phyloP scores from a whole-genome alignment of 2,329 filamentous ascomycete genomes.

The Diplodia seriata region DNA sequence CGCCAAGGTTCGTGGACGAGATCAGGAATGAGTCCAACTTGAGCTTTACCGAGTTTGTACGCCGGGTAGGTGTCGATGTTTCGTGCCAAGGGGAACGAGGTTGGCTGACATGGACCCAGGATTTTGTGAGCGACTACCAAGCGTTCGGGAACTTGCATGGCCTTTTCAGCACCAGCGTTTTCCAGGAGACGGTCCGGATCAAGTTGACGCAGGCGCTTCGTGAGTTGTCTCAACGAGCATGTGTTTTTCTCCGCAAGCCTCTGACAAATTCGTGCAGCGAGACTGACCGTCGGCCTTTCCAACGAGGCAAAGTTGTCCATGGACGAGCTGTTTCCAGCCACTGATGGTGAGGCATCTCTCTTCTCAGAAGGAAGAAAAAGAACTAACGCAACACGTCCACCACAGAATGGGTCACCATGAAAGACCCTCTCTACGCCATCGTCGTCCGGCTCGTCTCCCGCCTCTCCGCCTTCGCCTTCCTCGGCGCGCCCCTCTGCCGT shows the following conservation, averaged over 20 bases:
- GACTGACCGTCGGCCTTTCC: neutral
- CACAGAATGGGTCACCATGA: conserved; percentile 51
- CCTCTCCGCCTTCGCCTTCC: conserved; percentile 51
- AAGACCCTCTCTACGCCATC: conserved; percentile 30
- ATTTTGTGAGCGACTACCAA: neutral
- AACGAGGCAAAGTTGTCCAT: neutral
- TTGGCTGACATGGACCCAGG: neutral
- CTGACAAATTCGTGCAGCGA: neutral
- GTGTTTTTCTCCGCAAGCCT: too few relatives aligned
- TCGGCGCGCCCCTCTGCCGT: conserved; percentile 46
- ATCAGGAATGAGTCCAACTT: neutral
- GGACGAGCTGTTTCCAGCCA: neutral
- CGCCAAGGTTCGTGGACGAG: neutral
- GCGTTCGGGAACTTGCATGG: neutral
- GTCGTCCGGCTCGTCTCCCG: conserved; percentile 55
- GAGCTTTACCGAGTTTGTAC: neutral
- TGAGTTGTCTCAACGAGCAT: neutral
- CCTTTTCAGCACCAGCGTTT: neutral
- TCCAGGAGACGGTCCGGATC: neutral
- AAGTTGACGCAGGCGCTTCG: conserved; percentile 5
- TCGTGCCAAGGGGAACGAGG: neutral
- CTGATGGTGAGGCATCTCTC: neutral
- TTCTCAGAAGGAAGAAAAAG: neutral
- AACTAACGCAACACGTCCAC: neutral
- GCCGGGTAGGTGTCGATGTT: neutral